A percentile compares a stretch with the other conserved stretches of the same genome.
phyloP scores from a whole-genome alignment of 1,284 basidiomycete genomes.

The Cystobasidium slooffiae region DNA sequence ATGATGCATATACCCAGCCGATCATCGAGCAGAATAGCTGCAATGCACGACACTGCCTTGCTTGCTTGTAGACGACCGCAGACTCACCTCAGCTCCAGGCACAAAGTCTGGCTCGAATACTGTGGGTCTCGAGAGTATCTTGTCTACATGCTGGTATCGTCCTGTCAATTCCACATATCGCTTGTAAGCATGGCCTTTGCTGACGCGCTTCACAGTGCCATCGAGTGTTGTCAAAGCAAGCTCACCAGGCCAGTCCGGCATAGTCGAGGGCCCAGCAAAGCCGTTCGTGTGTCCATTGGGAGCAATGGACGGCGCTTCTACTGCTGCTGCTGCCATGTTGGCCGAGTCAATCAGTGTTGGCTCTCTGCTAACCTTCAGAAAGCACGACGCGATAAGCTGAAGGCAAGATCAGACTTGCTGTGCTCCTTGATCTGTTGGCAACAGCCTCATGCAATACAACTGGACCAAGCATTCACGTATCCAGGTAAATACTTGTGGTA shows the following conservation, averaged over 20 bases:
- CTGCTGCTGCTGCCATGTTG: slow-evolving; percentile 9
- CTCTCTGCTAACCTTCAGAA: too few species aligned
- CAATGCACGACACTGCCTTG: background rate
- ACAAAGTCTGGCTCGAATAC: slow-evolving; percentile 31
- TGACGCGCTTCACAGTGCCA: background rate
- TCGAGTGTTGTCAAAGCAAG: too few species aligned
- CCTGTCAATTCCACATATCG: background rate
- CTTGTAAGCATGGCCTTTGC: background rate
- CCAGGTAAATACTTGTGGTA: too few species aligned
- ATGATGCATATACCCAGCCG: slow-evolving; percentile 2
- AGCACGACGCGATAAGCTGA: too few species aligned
- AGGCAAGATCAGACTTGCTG: too few species aligned
- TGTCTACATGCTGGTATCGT: slow-evolving; percentile 33
- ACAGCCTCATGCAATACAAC: too few species aligned
- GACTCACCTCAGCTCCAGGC: slow-evolving; percentile 31
- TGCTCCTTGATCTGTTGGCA: too few species aligned
- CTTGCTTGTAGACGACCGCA: background rate
- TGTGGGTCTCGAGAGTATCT: slow-evolving; percentile 28
- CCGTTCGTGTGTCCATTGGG: slow-evolving; percentile 10
- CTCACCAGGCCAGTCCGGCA: slow-evolving; percentile 33
- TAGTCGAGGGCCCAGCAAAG: slow-evolving; percentile 6
- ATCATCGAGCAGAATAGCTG: slow-evolving; percentile 23
- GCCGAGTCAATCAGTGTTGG: background rate
- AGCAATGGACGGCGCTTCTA: background rate
- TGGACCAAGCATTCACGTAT: too few species aligned